Evolutionary conservation across 148 eudicot species (phyloP).

Genomic region (Spergularia bocconei): DNA sequence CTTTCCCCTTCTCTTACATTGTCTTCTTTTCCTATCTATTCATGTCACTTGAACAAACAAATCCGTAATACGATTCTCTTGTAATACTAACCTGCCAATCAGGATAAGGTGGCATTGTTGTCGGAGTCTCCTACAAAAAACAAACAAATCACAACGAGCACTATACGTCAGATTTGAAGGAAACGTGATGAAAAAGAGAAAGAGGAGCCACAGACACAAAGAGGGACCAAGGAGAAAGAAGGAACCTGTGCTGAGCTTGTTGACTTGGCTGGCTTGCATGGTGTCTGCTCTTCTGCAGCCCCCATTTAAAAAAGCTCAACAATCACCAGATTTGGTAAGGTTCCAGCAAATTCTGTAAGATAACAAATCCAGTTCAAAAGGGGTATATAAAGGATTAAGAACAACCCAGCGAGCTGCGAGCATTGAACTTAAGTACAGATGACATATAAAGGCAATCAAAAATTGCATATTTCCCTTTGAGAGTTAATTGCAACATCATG

Average conservation of each 20-base stretch:
- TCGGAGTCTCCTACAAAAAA: slow-evolving; percentile 48
- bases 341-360: neutral
- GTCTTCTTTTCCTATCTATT: no score
- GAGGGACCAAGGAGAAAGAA: slow-evolving; percentile 20
- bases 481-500: neutral
- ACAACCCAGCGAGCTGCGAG: slow-evolving; percentile 4
- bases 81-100: slow-evolving; percentile 72
- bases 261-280: slow-evolving; percentile 63
- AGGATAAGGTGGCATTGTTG: slow-evolving; percentile 54
- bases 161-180: neutral
- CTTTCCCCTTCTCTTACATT: no score
- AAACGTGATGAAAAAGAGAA: neutral
- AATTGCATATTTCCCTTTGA: neutral
- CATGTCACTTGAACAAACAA: neutral
- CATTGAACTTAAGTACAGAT: neutral
- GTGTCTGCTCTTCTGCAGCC: slow-evolving; percentile 60
- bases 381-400: slow-evolving; percentile 10
- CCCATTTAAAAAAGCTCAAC: slow-evolving; percentile 50
- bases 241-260: slow-evolving; percentile 59
- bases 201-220: neutral
- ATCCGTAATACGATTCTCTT: neutral
- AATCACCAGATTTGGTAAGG: slow-evolving; percentile 17
- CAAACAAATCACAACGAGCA: slow-evolving; percentile 7
- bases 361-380: slow-evolving; percentile 7
- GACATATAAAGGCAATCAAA: neutral